Percentiles rank a stretch among this genome's conserved stretches.
Evolutionary conservation across 768 basidiomycete genomes (phyloP).

Genomic region (Hygrophorus pudorinus): DNA sequence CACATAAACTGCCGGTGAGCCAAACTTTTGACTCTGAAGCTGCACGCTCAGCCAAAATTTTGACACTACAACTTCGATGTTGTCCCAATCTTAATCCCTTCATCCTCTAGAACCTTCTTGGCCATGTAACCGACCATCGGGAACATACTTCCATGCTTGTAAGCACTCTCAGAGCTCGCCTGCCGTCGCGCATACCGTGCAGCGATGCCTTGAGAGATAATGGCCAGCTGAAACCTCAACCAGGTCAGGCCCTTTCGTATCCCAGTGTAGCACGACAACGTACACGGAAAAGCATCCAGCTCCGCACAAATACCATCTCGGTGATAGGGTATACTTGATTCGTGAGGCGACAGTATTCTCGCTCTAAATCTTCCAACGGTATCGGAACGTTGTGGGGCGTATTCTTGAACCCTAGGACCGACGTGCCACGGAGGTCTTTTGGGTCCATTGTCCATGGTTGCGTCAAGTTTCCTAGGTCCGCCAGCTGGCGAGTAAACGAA

Average conservation of each 20-base stretch:
- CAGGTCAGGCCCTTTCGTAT: conserved; percentile 3
- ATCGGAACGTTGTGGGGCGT: conserved; percentile 46
- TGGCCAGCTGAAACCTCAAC: conserved; percentile 38
- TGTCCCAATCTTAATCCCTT: too few relatives aligned
- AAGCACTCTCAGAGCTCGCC: conserved; percentile 78
- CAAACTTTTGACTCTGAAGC: too few relatives aligned
- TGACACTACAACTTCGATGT: too few relatives aligned
- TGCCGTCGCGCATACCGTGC: conserved; percentile 79
- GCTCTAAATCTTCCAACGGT: conserved; percentile 61
- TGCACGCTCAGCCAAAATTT: too few relatives aligned
- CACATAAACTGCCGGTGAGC: too few relatives aligned
- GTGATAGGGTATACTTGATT: conserved; percentile 62
- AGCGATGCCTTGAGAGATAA: conserved; percentile 87
- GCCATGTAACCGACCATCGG: conserved; percentile 58
- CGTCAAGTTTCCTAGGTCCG: conserved; percentile 86
- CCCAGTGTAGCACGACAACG: conserved; percentile 14
- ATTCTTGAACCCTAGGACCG: conserved; percentile 50
- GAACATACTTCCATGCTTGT: conserved; percentile 34
- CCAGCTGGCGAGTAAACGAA: conserved; percentile 37
- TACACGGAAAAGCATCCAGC: conserved; percentile 82
- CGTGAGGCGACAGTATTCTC: conserved; percentile 66
- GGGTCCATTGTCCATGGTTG: conserved; percentile 67
- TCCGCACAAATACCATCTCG: conserved; percentile 72
- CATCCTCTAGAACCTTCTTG: conserved; percentile 44
- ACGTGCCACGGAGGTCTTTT: conserved; percentile 23